phyloP scores from a whole-genome alignment of 2,329 filamentous ascomycete genomes.

The Aspergillus phoenicis region DNA sequence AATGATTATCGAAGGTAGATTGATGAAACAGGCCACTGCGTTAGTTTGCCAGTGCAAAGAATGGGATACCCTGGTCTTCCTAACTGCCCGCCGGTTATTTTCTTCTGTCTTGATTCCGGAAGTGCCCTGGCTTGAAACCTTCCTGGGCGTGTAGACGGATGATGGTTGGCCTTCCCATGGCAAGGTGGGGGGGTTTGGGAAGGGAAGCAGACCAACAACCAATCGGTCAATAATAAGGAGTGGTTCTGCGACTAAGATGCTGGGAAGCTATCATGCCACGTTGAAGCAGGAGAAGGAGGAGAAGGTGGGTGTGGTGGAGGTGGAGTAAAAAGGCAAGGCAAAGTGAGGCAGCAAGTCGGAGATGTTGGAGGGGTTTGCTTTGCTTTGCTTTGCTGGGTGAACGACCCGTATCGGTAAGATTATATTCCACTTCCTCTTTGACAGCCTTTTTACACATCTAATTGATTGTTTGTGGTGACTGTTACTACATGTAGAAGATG shows the following conservation, averaged over 20 bases:
- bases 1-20: no score
- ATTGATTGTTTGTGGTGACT: no score
- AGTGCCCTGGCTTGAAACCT: background rate
- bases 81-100: background rate
- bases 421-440: no score
- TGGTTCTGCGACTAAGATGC: background rate
- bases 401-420: no score
- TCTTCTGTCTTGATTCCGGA: background rate
- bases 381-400: no score
- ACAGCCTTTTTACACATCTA: no score
- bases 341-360: slow-evolving; percentile 1
- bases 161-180: background rate
- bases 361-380: background rate
- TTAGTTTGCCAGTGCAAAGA: no score
- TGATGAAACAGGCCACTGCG: no score
- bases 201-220: background rate
- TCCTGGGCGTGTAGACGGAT: background rate
- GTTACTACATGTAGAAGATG: no score
- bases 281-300: background rate
- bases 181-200: background rate
- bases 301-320: background rate
- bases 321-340: background rate
- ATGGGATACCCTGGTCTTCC: no score
- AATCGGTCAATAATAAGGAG: background rate
- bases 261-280: slow-evolving; percentile 1